Evolutionary conservation across 352 stramenopile genomes (phyloP), one percentile per base, ranked within the genome.

Genomic region (Blastocystis sp.): DNA sequence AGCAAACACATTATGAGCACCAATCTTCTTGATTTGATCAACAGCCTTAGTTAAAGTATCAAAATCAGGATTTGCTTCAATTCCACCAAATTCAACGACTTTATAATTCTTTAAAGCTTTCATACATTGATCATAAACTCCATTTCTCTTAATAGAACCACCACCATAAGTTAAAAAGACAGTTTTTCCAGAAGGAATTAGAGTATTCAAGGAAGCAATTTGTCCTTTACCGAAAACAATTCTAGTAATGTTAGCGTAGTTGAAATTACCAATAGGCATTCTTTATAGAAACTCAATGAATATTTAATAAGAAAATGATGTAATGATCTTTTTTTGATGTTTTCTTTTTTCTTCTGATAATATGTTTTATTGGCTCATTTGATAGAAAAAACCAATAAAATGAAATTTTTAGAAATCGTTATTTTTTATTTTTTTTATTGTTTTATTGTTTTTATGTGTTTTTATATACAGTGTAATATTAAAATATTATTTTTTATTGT

Each of bases 141-240:
- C 52, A 18, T 62, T 62, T 11, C 52, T 37, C 30, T 62, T 62
- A 25, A 62, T 62, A 25, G 39, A 54, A 13, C 52, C 52, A 13
- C 52, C 52, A 25, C 52, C 52, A 40, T 62, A 62, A 4, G 39
- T 47, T 21, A 62, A n/a, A 10, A 62, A 19, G 11, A 62, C 35
- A 18, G 48, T 54, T 30, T 62, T 62, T 4, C 37, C 33, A n/a
- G 37, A 31, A 49, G 52, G 52, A 25, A 62, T 62, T 2, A 62
- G 27, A 11, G 13, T 28, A n/a, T 37, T 37, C 24, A 62, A 52
- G 39, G 48, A 54, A n/a, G 52, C 52, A 18, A 62, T 62, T 19
- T 62, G 52, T 5, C 52, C 52, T 30, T 62, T 62, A 31, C 52
- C 52, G 41, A 62, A 62, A 18, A 62, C 52, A 33, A 62, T 62